Evolutionary conservation across 768 basidiomycete species (phyloP).

Genomic region (Xerocomellus amylosporus): DNA sequence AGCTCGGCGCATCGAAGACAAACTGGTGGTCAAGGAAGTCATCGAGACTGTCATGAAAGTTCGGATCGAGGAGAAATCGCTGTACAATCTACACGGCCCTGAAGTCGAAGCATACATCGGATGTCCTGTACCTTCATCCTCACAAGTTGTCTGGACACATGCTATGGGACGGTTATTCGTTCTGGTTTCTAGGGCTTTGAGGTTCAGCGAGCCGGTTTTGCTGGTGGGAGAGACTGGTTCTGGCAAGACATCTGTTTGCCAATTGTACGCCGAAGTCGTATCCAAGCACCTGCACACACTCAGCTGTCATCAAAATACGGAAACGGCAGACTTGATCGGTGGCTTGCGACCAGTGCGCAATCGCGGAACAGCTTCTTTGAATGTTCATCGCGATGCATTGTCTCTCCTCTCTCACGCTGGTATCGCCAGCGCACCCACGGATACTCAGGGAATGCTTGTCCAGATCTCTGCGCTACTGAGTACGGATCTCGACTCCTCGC

Average conservation of each 20-base stretch:
- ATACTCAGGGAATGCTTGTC: slow-evolving; percentile 26
- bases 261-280: slow-evolving; percentile 72
- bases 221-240: slow-evolving; percentile 97
- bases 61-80: slow-evolving; percentile 61
- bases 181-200: slow-evolving; percentile 79
- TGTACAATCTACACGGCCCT: slow-evolving; percentile 61
- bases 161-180: slow-evolving; percentile 90
- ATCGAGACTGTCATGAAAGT: slow-evolving; percentile 90
- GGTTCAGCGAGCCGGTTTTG: slow-evolving; percentile 90
- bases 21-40: slow-evolving; percentile 84
- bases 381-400: slow-evolving; percentile 44
- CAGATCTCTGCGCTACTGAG: slow-evolving; percentile 24
- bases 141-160: slow-evolving; percentile 82
- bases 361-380: slow-evolving; percentile 53
- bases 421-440: slow-evolving; percentile 23
- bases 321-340: slow-evolving; percentile 95
- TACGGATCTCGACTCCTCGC: slow-evolving; percentile 30
- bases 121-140: slow-evolving; percentile 44
- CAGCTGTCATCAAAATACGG: slow-evolving; percentile 98
- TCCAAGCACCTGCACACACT: slow-evolving; percentile 63
- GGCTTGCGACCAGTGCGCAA: slow-evolving; percentile 87
- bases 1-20: slow-evolving; percentile 81
- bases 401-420: slow-evolving; percentile 43
- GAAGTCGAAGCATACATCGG: slow-evolving; percentile 52
- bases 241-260: slow-evolving; percentile 97